Base-by-base conservation (phyloP, 768 basidiomycete species). In the Polyporus arcularius region DNA sequence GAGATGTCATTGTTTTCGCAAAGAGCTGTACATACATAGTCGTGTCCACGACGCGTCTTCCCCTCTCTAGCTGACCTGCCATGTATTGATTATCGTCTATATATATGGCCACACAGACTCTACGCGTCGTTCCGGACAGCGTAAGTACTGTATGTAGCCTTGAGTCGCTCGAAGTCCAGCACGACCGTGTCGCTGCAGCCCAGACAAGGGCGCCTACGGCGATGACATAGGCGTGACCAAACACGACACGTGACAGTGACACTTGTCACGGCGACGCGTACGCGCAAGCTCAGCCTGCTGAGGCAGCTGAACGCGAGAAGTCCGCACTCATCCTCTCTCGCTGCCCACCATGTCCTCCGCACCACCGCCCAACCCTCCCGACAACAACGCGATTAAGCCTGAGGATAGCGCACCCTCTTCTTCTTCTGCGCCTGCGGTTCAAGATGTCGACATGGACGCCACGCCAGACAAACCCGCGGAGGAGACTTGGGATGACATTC, bases 401-500 rank as follows among this genome's bases (percentile, higher is more conserved):
- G 78, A 81, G 61, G 75, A 80, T 54, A 82, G 84, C 46, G 52
- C 73, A 12, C 43, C 73, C 1, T 70, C 75, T 0, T 65, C 79
- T 0, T 65, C 80, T 0, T 65, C 80, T 0, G 51, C 74, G 1
- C 11, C 67, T 28, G 43, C 69, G 58, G 74, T 62, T 66, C 72
- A 64, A 65, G 71, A 73, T 35, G 73, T 67, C 4, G 64, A 79
- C 46, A 93, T 93, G 91, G 91, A 92, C 72, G 87, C 85, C 3
- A 82, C 88, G 39, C 84, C 89, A 58, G 90, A 91, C 71, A 79
- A 79, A 38, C 82, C 85, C 0, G 76, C 80, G 6, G 89, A 88
- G 72, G 95, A 96, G 72, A 88, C 86, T 47, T 94, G 92, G 86
- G 88, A 87, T 26, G 96, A 98, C 74, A 90, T 98, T 55, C 94